Evolutionary conservation across 805 yeast genomes (phyloP), one percentile per base, ranked within the genome.

Genomic region (Groenewaldozyma salmanticensis): DNA sequence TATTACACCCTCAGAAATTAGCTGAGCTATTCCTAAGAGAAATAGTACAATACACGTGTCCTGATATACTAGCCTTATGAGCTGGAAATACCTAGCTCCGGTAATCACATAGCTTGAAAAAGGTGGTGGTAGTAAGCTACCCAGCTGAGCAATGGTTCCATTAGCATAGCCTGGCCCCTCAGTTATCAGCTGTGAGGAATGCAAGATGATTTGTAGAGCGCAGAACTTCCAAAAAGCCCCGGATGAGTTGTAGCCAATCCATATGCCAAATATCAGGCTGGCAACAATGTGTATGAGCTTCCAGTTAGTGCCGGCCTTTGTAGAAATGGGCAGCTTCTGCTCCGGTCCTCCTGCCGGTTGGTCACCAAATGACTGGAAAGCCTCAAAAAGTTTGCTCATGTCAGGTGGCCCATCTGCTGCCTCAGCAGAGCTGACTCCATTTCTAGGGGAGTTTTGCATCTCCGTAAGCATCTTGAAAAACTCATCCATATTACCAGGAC

Each of bases 11-110:
- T n/a, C n/a, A n/a, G n/a, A n/a, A n/a, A n/a, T n/a, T n/a, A n/a
- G n/a, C n/a, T n/a, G n/a, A n/a, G n/a, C n/a, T n/a, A n/a, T n/a
- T 19, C 16, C 57, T 31, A 51, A 48, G 7, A 54, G 47, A 46
- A 60, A 55, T 36, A 60, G 38, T 1, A 51, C 46, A 27, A 58
- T 35, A 19, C 56, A 49, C 11, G 54, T 32, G 42, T 58, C 63
- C 47, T 37, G 40, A 18, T 27, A 51, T 35, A 39, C 37, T 31
- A 17, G 45, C 39, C 22, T 21, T 39, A 32, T 52, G n/a, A 41
- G 45, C 31, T 37, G 46, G 19, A 38, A 43, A 44, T 33, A 49
- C 45, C 42, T 42, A 11, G 45, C 47, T 13, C 38, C 49, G 21
- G 45, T 40, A 5, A 50, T 41, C 37, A 55, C 34, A 41, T 54